A percentile compares a stretch with the other conserved stretches of the same genome.
These are phyloP conservation scores for Penicillium sp. DNA, from an alignment of 2,329 filamentous ascomycete species.

Conservation along the genomic window DNA sequence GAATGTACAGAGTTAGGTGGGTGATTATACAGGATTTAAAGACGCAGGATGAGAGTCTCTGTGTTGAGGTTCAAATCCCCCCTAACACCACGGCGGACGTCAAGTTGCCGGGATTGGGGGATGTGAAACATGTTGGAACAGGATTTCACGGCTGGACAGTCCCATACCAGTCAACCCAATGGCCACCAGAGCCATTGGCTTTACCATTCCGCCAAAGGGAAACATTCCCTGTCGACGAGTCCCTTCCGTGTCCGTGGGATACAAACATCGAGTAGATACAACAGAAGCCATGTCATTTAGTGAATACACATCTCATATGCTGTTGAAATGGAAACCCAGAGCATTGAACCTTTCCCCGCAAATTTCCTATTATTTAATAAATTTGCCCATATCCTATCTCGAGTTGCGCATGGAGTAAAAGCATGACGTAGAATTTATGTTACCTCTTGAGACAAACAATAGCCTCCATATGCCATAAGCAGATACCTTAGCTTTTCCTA, in stretches of 20 bases:
- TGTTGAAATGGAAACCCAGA: no score
- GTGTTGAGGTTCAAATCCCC: background rate
- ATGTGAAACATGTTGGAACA: background rate
- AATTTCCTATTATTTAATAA: background rate
- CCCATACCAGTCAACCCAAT: background rate
- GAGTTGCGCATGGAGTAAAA: no score
- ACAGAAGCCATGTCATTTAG: no score
- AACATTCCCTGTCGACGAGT: background rate
- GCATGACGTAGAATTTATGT: no score
- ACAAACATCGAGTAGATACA: background rate
- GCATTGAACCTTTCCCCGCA: no score
- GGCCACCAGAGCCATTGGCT: background rate
- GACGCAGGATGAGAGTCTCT: background rate
- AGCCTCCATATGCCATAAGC: no score
- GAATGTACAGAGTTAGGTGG: background rate
- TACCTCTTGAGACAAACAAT: no score
- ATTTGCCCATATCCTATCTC: no score
- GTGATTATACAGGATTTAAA: background rate
- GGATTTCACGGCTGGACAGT: background rate
- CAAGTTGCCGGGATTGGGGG: background rate
- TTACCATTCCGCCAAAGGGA: background rate
- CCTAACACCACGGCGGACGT: background rate
- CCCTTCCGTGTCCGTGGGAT: background rate
- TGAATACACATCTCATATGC: no score
- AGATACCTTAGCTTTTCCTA: no score